phyloP scores from a whole-genome alignment of 805 yeast species.

The Kuraishia cidri region DNA sequence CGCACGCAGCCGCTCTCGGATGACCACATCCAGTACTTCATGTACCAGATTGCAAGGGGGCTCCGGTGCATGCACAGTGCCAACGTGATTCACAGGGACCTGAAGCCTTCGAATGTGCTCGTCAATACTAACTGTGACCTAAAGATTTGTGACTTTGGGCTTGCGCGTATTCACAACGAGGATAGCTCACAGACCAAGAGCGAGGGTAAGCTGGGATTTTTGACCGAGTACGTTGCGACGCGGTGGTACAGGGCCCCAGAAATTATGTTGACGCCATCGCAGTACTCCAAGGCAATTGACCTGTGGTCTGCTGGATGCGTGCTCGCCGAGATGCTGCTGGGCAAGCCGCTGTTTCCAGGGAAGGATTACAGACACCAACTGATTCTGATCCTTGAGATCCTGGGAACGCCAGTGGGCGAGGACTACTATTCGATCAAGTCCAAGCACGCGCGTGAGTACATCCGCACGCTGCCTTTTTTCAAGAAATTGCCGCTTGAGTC shows the following conservation, averaged over 20 bases:
- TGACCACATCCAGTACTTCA: slow-evolving; percentile 63
- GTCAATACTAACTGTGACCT: slow-evolving; percentile 65
- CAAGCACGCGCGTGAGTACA: slow-evolving; percentile 70
- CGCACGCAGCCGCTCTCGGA: slow-evolving; percentile 46
- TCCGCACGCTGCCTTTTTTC: slow-evolving; percentile 55
- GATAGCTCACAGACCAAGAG: slow-evolving; percentile 5
- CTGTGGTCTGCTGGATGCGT: slow-evolving; percentile 80
- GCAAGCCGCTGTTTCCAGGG: slow-evolving; percentile 68
- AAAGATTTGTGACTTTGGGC: slow-evolving; percentile 73
- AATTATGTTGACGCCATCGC: slow-evolving; percentile 66
- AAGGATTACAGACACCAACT: slow-evolving; percentile 65
- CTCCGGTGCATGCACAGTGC: slow-evolving; percentile 66
- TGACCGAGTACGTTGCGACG: slow-evolving; percentile 80
- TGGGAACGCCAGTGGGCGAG: slow-evolving; percentile 69
- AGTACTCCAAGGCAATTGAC: slow-evolving; percentile 70
- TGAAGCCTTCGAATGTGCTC: slow-evolving; percentile 66
- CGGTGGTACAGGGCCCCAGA: slow-evolving; percentile 85
- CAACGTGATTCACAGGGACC: slow-evolving; percentile 66
- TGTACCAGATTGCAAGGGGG: slow-evolving; percentile 64
- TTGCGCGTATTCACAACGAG: slow-evolving; percentile 41
- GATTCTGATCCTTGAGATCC: slow-evolving; percentile 52
- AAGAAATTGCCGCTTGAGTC: slow-evolving; percentile 43
- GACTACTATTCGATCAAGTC: slow-evolving; percentile 69
- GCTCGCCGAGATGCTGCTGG: slow-evolving; percentile 55
- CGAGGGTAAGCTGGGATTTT: slow-evolving; percentile 24